These are phyloP conservation scores for Pseudophaeomoniella oleicola DNA, from an alignment of 2,329 filamentous ascomycete species.

Conservation along the genomic window DNA sequence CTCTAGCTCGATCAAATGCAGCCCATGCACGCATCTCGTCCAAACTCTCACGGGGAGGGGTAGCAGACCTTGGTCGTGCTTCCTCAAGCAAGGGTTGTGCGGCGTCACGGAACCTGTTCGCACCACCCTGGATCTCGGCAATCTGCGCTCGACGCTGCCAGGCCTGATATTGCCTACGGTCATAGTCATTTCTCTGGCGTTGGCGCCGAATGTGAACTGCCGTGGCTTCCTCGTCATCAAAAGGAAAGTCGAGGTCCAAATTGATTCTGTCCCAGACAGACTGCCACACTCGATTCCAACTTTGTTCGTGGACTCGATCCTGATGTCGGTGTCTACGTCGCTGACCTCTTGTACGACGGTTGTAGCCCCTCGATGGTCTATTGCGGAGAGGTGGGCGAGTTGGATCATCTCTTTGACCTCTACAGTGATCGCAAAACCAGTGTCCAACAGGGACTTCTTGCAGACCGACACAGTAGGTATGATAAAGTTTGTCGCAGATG, in stretches of 20 bases:
- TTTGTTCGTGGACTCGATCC: slow-evolving; percentile 30
- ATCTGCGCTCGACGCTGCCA: slow-evolving; percentile 79
- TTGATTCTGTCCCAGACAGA: slow-evolving; percentile 69
- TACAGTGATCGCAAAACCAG: slow-evolving; percentile 88
- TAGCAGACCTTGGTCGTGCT: slow-evolving; percentile 18
- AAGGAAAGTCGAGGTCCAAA: slow-evolving; percentile 73
- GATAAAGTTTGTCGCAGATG: slow-evolving; percentile 75
- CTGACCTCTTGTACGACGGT: slow-evolving; percentile 30
- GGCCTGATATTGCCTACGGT: slow-evolving; percentile 46
- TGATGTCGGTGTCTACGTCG: slow-evolving; percentile 24
- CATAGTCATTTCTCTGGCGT: slow-evolving; percentile 30
- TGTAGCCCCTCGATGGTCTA: slow-evolving; percentile 18
- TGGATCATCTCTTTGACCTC: slow-evolving; percentile 29
- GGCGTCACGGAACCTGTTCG: slow-evolving; percentile 55
- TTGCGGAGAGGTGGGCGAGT: slow-evolving; percentile 21
- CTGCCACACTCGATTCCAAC: slow-evolving; percentile 74
- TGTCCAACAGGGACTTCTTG: slow-evolving; percentile 59
- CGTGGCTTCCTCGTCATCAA: slow-evolving; percentile 54
- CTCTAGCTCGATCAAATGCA: slow-evolving; percentile 71
- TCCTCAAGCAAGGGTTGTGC: slow-evolving; percentile 47
- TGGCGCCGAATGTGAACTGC: slow-evolving; percentile 41
- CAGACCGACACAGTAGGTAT: slow-evolving; percentile 81
- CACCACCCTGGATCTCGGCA: slow-evolving; percentile 63
- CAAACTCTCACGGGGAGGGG: slow-evolving; percentile 51
- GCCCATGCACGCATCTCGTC: slow-evolving; percentile 83